Base-by-base conservation (phyloP, 805 yeast genomes). In the Torulaspora microellipsoides region DNA sequence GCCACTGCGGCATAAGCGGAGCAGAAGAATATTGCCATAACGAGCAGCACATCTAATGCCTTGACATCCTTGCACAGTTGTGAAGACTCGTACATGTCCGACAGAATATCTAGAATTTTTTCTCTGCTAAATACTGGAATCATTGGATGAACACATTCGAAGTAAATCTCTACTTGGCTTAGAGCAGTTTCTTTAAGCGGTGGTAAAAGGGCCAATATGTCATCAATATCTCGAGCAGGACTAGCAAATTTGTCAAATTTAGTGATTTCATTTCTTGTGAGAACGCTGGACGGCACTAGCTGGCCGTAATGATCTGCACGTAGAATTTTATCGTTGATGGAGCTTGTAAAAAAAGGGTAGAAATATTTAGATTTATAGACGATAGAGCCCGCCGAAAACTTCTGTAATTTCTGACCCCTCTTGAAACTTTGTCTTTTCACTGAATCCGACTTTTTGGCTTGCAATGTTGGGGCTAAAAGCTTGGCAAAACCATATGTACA, bases 401-500 rank as follows among this genome's bases (percentile, higher is more conserved):
- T 42, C 15, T 34, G 38, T 6, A 39, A 27, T 20, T 37, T 43
- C 28, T 37, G 40, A 11, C 13, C 13, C 20, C 2, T 45, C 15
- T 31, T 34, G 12, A 12, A 14, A 30, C 9, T 17, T 9, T 27
- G 25, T 38, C 15, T 27, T 7, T 34, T 40, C 13, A 17, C 15
- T 15, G 13, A 14, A 17, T 15, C 23, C n/a, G 31, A n/a, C 4
- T 31, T 38, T 27, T 44, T 35, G 14, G 33, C 5, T 11, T 28
- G 36, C 12, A 25, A 34, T 23, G 14, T 29, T 8, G 14, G 15
- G 11, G 29, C 9, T 17, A 25, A 27, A 3, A 20, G 15, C 37
- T 44, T 51, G 27, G 46, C 42, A 31, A 56, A 56, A 6, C 62
- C 60, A 45, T 60, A 60, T 5, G 45, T 27, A 35, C 65, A 60